Evolutionary conservation across 345 rosid species (phyloP).

Genomic region (Clausena lansium): DNA sequence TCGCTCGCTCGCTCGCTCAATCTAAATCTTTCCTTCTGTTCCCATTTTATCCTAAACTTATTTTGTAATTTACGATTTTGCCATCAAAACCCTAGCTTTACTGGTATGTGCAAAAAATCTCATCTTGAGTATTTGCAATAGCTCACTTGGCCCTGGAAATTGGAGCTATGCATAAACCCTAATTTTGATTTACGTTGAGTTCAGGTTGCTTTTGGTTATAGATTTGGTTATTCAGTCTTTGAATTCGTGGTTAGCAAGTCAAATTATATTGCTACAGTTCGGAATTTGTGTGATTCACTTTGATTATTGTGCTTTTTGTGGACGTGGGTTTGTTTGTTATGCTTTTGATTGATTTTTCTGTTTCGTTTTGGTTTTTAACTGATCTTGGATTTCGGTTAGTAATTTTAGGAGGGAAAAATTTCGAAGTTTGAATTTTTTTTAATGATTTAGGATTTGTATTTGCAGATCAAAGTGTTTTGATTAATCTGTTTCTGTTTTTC

Average conservation of each 20-base stretch:
- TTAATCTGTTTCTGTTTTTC: slow-evolving; percentile 6
- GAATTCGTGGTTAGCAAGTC: neutral
- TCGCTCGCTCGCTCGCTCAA: neutral
- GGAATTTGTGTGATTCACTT: slow-evolving; percentile 18
- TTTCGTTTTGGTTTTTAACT: slow-evolving; percentile 13
- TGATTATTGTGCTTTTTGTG: slow-evolving; percentile 5
- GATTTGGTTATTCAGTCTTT: slow-evolving; percentile 16
- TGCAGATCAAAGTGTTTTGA: slow-evolving; percentile 23
- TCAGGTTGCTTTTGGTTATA: slow-evolving; percentile 10
- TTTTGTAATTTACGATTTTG: slow-evolving; percentile 30
- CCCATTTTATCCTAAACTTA: slow-evolving; percentile 3
- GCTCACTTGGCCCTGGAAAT: slow-evolving; percentile 11
- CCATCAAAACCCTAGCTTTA: slow-evolving; percentile 54
- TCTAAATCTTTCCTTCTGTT: slow-evolving; percentile 3
- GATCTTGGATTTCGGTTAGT: slow-evolving; percentile 20
- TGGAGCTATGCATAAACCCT: slow-evolving; percentile 38
- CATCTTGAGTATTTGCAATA: slow-evolving; percentile 7
- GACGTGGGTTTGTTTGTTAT: slow-evolving; percentile 5
- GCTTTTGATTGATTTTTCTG: neutral
- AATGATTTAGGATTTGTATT: slow-evolving; percentile 3
- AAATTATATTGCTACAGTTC: neutral
- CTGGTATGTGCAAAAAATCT: slow-evolving; percentile 6
- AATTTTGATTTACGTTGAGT: slow-evolving; percentile 25
- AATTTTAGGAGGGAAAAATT: slow-evolving; percentile 19
- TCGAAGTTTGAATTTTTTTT: slow-evolving; percentile 9